phyloP scores from a whole-genome alignment of 2,329 filamentous ascomycete genomes.

The Aureobasidium mangrovei region DNA sequence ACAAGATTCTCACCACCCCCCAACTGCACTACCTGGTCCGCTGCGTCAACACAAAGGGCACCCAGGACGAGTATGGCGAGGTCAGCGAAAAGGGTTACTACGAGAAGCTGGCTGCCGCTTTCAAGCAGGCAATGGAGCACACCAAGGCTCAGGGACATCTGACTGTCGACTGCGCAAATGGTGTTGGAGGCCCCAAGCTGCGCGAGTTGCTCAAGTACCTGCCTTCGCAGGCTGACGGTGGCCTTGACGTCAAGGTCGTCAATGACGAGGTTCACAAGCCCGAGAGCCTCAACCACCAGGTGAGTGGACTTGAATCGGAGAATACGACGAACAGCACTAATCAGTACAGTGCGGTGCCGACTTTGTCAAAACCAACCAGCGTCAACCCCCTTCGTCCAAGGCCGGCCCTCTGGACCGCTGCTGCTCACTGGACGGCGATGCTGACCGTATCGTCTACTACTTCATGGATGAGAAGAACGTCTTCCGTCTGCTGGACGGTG shows the following conservation, averaged over 20 bases:
- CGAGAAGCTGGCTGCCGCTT: conserved; percentile 78
- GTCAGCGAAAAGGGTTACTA: conserved; percentile 90
- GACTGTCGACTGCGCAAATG: conserved; percentile 91
- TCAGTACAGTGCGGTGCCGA: conserved; percentile 72
- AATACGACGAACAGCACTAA: neutral
- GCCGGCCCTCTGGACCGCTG: conserved; percentile 67
- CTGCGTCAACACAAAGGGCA: conserved; percentile 86
- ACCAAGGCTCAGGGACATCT: conserved; percentile 65
- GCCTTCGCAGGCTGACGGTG: conserved; percentile 55
- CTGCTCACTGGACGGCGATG: conserved; percentile 90
- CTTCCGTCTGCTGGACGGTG: conserved; percentile 90
- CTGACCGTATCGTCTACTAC: conserved; percentile 93
- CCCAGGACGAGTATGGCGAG: conserved; percentile 77
- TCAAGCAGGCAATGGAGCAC: conserved; percentile 71
- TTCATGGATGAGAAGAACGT: conserved; percentile 72
- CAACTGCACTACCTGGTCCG: conserved; percentile 95
- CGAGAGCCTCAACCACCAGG: conserved; percentile 79
- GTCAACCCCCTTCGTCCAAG: conserved; percentile 75
- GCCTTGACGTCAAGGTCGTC: conserved; percentile 73
- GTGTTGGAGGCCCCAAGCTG: conserved; percentile 88
- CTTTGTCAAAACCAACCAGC: conserved; percentile 94
- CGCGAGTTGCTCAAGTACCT: conserved; percentile 77
- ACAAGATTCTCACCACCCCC: conserved; percentile 89
- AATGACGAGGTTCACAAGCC: conserved; percentile 91
- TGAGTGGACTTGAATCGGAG: conserved; percentile 33